phyloP scores from a whole-genome alignment of 305 asterid species.

The Fraxinus ornus region DNA sequence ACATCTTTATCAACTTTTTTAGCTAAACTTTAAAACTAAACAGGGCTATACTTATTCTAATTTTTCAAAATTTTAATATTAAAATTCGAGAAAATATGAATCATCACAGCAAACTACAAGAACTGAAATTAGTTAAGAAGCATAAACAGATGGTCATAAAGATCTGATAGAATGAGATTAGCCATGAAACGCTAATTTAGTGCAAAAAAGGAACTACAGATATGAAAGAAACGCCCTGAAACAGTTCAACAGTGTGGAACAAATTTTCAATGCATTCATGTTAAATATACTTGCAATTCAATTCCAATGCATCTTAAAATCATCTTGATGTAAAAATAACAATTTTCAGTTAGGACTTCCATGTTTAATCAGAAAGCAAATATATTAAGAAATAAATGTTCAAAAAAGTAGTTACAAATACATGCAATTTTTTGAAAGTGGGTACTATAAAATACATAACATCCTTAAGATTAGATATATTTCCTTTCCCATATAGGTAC shows the following conservation, averaged over 20 bases:
- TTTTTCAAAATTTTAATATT: neutral
- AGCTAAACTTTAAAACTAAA: neutral
- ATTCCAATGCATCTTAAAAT: neutral
- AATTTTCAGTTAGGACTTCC: neutral
- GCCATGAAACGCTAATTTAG: neutral
- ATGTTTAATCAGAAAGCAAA: conserved; percentile 2
- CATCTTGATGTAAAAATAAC: neutral
- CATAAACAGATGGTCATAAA: neutral
- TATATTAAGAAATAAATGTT: conserved; percentile 3
- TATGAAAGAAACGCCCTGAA: neutral
- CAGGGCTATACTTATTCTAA: neutral
- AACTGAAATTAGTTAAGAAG: neutral
- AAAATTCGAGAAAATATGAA: neutral
- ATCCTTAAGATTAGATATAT: conserved; percentile 28
- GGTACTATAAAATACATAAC: neutral
- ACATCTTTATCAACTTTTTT: too few species aligned
- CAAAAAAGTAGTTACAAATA: neutral
- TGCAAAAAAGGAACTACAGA: conserved; percentile 3
- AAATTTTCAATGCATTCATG: neutral
- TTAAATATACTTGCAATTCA: neutral
- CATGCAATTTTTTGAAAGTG: neutral
- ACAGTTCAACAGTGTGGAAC: neutral
- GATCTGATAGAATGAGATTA: neutral
- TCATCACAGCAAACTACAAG: neutral
- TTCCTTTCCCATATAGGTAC: conserved; percentile 93